These are phyloP conservation scores for Leptographium galeiforme DNA, from an alignment of 2,329 filamentous ascomycete genomes.

Conservation along the genomic window DNA sequence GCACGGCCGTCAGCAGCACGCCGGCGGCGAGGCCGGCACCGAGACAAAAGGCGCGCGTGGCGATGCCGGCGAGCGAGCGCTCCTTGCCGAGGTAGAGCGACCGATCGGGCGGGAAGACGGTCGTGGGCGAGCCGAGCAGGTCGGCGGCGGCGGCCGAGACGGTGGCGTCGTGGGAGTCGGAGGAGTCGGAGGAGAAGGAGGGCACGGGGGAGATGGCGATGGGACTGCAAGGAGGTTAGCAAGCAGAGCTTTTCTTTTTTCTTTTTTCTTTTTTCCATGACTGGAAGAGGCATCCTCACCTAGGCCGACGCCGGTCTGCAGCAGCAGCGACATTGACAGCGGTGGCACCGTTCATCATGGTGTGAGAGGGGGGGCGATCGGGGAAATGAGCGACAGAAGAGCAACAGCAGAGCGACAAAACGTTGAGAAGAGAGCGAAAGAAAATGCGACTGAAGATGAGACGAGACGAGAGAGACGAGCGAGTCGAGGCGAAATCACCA, in stretches of 20 bases:
- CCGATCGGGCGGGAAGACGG: constrained; percentile 15
- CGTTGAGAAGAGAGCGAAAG: neutral
- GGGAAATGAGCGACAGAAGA: neutral
- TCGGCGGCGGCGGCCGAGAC: neutral
- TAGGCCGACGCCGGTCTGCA: neutral
- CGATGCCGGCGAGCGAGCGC: constrained; percentile 47
- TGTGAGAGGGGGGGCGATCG: neutral
- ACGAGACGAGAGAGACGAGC: neutral
- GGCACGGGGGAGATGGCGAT: neutral
- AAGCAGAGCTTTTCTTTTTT: too few relatives aligned
- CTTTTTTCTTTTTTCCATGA: too few relatives aligned
- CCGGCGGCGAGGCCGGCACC: constrained; percentile 28
- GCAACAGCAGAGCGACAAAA: neutral
- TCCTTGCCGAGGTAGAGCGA: constrained; percentile 29
- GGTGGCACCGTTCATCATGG: neutral
- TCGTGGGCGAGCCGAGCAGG: constrained; percentile 7
- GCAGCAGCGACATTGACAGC: neutral
- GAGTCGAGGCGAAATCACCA: too few relatives aligned
- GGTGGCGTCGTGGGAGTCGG: neutral
- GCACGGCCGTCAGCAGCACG: constrained; percentile 7
- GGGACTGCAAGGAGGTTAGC: neutral
- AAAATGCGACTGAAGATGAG: neutral
- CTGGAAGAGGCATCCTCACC: neutral
- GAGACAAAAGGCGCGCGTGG: constrained; percentile 40
- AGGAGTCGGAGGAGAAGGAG: neutral